These are phyloP conservation scores for Ceratobasidium sp. DNA, from an alignment of 1,284 basidiomycete species.

Conservation along the genomic window DNA sequence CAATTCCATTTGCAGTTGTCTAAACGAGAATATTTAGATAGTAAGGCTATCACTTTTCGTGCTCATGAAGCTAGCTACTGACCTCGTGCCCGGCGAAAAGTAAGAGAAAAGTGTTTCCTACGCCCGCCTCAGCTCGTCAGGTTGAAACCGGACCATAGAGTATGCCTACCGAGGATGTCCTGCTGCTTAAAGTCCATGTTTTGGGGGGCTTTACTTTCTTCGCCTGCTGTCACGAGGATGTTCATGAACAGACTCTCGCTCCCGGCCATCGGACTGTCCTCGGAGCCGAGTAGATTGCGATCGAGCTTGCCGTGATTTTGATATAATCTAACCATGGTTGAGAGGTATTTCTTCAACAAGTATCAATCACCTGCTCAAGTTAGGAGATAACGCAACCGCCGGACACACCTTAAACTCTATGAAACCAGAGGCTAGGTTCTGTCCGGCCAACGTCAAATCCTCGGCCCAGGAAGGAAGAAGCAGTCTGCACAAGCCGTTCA, in stretches of 20 bases:
- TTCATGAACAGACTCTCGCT: conserved; percentile 24
- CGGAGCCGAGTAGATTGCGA: background rate
- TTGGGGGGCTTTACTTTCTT: background rate
- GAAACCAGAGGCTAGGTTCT: background rate
- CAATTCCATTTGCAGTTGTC: conserved; percentile 35
- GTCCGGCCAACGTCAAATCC: background rate
- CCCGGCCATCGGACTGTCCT: background rate
- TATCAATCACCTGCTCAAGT: too few species aligned
- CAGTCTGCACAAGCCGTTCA: background rate
- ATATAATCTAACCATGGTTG: background rate
- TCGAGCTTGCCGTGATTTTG: background rate
- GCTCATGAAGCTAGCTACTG: background rate
- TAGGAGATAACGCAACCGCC: too few species aligned
- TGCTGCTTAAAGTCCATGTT: background rate
- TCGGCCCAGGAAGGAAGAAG: background rate
- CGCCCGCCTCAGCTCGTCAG: background rate
- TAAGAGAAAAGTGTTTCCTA: conserved; percentile 8
- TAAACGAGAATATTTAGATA: background rate
- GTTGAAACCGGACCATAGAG: background rate
- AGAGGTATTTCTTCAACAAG: background rate
- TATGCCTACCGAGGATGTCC: conserved; percentile 3
- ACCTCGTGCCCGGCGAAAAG: conserved; percentile 40
- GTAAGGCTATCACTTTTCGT: too few species aligned
- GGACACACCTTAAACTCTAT: conserved; percentile 1
- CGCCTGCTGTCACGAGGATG: conserved; percentile 7